phyloP scores from a whole-genome alignment of 2,329 filamentous ascomycete species.

The Huntiella decipiens region DNA sequence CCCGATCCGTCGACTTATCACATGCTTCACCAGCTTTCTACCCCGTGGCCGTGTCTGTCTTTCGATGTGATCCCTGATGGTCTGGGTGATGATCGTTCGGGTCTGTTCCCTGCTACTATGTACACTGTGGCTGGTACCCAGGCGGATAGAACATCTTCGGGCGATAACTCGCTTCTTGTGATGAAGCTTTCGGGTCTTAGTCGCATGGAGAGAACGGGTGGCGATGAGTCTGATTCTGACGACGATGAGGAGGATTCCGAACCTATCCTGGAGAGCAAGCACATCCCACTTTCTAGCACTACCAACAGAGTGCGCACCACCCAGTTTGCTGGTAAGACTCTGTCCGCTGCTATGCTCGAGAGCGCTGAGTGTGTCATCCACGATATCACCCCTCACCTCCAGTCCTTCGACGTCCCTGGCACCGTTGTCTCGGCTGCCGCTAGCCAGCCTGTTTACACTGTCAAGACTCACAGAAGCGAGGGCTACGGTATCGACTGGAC shows the following conservation, averaged over 20 bases:
- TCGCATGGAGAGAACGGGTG: conserved; percentile 56
- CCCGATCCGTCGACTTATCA: conserved; percentile 92
- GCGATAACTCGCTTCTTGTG: conserved; percentile 86
- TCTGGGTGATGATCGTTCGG: conserved; percentile 69
- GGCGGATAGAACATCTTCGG: conserved; percentile 53
- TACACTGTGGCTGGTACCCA: conserved; percentile 92
- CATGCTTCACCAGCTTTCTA: conserved; percentile 87
- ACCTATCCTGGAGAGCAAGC: conserved; percentile 82
- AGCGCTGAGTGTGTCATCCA: conserved; percentile 77
- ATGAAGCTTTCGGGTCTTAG: conserved; percentile 90
- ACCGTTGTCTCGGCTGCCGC: conserved; percentile 61
- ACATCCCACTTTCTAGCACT: conserved; percentile 67
- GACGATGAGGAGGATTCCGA: conserved; percentile 64
- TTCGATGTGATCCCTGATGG: conserved; percentile 80
- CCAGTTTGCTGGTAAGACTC: conserved; percentile 60
- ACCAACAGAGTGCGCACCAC: conserved; percentile 87
- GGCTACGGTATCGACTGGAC: conserved; percentile 98
- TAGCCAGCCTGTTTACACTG: conserved; percentile 72
- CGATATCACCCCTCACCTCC: conserved; percentile 77
- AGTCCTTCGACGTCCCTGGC: conserved; percentile 78
- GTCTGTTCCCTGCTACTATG: conserved; percentile 78
- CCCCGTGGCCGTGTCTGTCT: conserved; percentile 91
- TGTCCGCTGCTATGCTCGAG: conserved; percentile 87
- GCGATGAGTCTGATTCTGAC: conserved; percentile 46
- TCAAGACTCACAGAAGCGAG: conserved; percentile 80